These are phyloP conservation scores for Trypanosoma scelopori DNA, from an alignment of 208 protist genomes.

Conservation along the genomic window DNA sequence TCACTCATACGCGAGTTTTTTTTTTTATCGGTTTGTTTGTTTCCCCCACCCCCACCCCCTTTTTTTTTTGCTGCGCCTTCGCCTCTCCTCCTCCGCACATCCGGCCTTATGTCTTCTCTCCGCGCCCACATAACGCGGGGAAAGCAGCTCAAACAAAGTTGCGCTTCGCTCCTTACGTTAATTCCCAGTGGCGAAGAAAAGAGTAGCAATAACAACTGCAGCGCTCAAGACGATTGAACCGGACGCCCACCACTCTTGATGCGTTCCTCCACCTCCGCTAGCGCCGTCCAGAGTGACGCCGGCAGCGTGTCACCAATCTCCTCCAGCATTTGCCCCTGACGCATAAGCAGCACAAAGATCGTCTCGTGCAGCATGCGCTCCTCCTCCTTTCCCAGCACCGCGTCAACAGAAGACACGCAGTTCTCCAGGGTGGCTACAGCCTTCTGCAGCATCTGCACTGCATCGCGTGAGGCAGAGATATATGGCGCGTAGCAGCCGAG, in stretches of 20 bases:
- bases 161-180: not conserved
- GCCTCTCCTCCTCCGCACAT: no score
- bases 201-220: slow-evolving; percentile 2
- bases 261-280: slow-evolving; percentile 29
- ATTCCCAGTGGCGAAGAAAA: not conserved
- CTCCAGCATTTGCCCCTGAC: slow-evolving; percentile 65
- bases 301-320: slow-evolving; percentile 53
- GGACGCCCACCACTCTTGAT: not conserved
- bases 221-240: slow-evolving; percentile 3
- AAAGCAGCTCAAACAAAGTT: no score
- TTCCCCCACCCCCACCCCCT: no score
- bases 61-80: no score
- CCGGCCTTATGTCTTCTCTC: no score
- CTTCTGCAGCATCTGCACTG: slow-evolving; percentile 27
- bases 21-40: no score
- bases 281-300: slow-evolving; percentile 30
- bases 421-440: slow-evolving; percentile 44
- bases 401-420: slow-evolving; percentile 47
- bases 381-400: slow-evolving; percentile 72
- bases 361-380: slow-evolving; percentile 75
- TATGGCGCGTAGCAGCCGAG: slow-evolving; percentile 77
- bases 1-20: no score
- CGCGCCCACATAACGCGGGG: no score
- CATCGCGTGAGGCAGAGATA: slow-evolving; percentile 35
- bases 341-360: slow-evolving; percentile 71